Evolutionary conservation across 352 stramenopile genomes (phyloP).

Genomic region (Pythium sp.): DNA sequence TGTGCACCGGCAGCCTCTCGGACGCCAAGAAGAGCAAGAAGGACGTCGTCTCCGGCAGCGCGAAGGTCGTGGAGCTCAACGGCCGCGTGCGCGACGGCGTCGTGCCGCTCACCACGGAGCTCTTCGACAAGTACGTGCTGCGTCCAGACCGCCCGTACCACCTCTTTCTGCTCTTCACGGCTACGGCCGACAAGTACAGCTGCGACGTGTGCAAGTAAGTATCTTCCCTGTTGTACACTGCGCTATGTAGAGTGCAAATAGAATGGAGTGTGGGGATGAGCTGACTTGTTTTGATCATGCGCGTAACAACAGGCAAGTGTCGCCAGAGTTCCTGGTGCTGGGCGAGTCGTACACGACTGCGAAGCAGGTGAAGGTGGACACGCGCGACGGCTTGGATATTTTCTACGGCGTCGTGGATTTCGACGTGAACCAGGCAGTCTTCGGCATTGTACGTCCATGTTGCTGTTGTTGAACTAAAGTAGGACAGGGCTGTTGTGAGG

Average conservation of each 20-base stretch:
- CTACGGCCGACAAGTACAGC: conserved; percentile 66
- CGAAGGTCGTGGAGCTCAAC: conserved; percentile 66
- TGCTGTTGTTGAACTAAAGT: background rate
- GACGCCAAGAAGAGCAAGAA: conserved; percentile 48
- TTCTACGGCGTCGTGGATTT: conserved; percentile 81
- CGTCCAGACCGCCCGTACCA: conserved; percentile 80
- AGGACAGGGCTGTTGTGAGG: background rate
- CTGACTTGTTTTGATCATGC: background rate
- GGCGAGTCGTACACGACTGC: conserved; percentile 60
- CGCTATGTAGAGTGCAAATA: background rate
- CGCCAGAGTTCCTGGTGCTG: conserved; percentile 64
- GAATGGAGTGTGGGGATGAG: background rate
- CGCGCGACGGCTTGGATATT: conserved; percentile 70
- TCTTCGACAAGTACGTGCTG: conserved; percentile 54
- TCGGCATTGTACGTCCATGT: conserved; percentile 46
- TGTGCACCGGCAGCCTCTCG: conserved; percentile 25
- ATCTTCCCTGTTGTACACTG: too few species aligned
- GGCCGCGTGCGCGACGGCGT: conserved; percentile 52
- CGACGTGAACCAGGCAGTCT: conserved; percentile 63
- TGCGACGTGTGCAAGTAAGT: conserved; percentile 76
- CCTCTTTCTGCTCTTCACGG: conserved; percentile 75
- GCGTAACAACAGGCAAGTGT: conserved; percentile 35
- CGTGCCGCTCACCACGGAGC: conserved; percentile 51
- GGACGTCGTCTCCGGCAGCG: conserved; percentile 27
- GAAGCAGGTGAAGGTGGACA: conserved; percentile 73